These are phyloP conservation scores for Stephanodiscus triporus DNA, from an alignment of 108 stramenopile species.

Conservation along the genomic window DNA sequence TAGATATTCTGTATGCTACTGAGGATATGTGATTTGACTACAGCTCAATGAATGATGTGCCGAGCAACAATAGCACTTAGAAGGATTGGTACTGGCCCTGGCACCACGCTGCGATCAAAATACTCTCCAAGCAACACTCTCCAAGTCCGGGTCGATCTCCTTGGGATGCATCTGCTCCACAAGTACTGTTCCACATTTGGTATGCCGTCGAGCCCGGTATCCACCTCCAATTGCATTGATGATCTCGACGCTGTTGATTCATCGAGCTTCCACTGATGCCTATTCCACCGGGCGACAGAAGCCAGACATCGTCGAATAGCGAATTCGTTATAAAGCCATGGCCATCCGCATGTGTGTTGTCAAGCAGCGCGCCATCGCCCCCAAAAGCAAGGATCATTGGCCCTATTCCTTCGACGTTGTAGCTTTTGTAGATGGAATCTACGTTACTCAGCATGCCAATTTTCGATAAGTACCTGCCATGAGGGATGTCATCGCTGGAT, in stretches of 20 bases:
- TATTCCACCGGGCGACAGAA: conserved; percentile 19
- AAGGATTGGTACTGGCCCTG: conserved; percentile 36
- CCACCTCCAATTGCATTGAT: conserved; percentile 23
- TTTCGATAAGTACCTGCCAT: conserved; percentile 21
- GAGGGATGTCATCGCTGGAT: conserved; percentile 8
- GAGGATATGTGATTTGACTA: too few relatives aligned
- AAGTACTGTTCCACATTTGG: conserved; percentile 29
- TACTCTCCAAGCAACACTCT: conserved; percentile 16
- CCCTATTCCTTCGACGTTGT: conserved; percentile 17
- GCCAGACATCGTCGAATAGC: conserved; percentile 45
- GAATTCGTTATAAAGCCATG: conserved; percentile 37
- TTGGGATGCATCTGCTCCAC: conserved; percentile 14
- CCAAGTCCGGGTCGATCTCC: not conserved
- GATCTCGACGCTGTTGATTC: conserved; percentile 10
- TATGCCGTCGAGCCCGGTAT: conserved; percentile 2
- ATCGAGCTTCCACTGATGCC: not conserved
- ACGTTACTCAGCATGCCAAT: conserved; percentile 16
- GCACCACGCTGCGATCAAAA: conserved; percentile 30
- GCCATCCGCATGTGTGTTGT: conserved; percentile 22
- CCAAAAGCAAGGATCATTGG: conserved; percentile 34
- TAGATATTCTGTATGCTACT: too few relatives aligned
- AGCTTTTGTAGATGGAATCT: conserved; percentile 17
- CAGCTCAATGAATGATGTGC: too few relatives aligned
- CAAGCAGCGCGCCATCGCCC: conserved; percentile 28
- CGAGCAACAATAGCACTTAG: too few relatives aligned